Evolutionary conservation across 306 rosid species (phyloP), one percentile per base, ranked within the genome.

Genomic region (Styphnolobium japonicum): DNA sequence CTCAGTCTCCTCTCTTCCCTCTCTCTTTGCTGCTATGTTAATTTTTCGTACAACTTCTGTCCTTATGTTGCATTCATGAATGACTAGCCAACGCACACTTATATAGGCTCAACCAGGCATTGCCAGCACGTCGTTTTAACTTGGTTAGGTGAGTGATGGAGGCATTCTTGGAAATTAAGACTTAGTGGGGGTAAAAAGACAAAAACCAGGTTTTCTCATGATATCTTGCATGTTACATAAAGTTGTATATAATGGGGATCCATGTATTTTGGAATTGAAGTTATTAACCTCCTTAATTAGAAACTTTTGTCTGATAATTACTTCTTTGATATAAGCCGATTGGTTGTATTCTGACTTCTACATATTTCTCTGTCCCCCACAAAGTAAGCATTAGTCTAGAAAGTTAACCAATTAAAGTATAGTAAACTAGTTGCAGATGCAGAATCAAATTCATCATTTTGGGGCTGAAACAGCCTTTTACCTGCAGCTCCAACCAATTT

Each of bases 41-140:
- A 68, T 76, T 27, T 48, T 55, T 64, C n/a, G 52, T 77, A 4
- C 74, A 66, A 10, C 36, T 71, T 55, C 0, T 42, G 37, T 25
- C 15, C 36, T 60, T 68, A 36, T 34, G 82, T 67, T 87, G 84
- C 55, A 68, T 82, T 78, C 88, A 83, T 15, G 46, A 23, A 79
- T 66, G 88, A 87, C 89, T 48, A 9, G 73, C 82, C 82, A 89
- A 83, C 84, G 69, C 87, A 80, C 19, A 60, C 82, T 88, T 91
- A 87, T 89, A 94, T 86, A 92, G 84, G 58, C 52, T 60, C 15
- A 72, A 27, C 71, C 23, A 34, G 58, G 71, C 87, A 78, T 75
- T 68, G 98, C 83, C 88, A 86, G 86, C 56, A 85, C 75, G 98
- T 94, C 97, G 85, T 90, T 92, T 88, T 94, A 79, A 56, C 79